Evolutionary conservation across 2,329 filamentous ascomycete genomes (phyloP).

Genomic region (Dactylellina parvicollis): DNA sequence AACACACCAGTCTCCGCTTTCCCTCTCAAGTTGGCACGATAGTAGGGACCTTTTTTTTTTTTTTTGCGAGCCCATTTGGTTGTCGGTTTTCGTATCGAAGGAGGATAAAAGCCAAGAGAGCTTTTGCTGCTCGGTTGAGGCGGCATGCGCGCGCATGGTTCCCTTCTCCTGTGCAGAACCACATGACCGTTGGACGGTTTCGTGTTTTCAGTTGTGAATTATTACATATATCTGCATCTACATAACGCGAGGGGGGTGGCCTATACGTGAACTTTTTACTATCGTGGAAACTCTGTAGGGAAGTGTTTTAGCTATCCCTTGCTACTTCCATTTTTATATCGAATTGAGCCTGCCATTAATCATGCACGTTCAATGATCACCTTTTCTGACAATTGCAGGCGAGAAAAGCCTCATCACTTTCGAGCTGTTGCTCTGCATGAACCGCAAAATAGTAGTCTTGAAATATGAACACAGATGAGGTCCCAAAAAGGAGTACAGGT

Average conservation of each 20-base stretch:
- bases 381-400: constrained; percentile 36
- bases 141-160: constrained; percentile 53
- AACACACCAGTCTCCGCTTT: not conserved
- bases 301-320: not conserved
- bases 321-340: constrained; percentile 19
- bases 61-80: not conserved
- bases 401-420: constrained; percentile 46
- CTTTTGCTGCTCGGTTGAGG: constrained; percentile 29
- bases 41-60: not conserved
- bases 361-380: constrained; percentile 45
- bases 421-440: not conserved
- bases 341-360: constrained; percentile 16
- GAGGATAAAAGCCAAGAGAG: not conserved
- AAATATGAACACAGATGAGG: not conserved
- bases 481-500: not conserved
- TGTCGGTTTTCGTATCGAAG: constrained; percentile 14
- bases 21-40: not conserved
- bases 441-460: not conserved
- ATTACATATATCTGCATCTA: constrained; percentile 49
- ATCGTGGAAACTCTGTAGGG: not conserved
- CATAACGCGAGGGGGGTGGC: constrained; percentile 21
- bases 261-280: constrained; percentile 14
- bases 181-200: constrained; percentile 41
- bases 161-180: constrained; percentile 41
- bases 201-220: constrained; percentile 25